Conservation (phyloP, 2,329 filamentous ascomycete species). For the Samsoniella hepiali region DNA sequence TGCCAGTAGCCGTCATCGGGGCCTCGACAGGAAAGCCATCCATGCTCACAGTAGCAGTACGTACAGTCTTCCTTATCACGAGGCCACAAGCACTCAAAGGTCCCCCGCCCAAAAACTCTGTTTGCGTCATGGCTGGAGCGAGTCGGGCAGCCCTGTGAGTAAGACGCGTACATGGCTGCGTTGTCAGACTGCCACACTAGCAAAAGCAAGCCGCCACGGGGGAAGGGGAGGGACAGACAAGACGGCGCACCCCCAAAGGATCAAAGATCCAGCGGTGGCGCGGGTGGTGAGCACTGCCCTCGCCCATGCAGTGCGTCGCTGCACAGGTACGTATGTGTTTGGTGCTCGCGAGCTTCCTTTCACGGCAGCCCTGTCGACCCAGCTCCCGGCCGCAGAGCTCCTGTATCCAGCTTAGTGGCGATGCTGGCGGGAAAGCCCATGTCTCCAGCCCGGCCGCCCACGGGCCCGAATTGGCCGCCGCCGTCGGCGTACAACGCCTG, state of each 20-base stretch:
- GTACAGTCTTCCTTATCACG: neutral
- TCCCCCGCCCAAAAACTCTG: neutral
- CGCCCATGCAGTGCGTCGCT: neutral
- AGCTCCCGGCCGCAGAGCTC: neutral
- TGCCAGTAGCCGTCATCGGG: neutral
- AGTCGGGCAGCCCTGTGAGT: neutral
- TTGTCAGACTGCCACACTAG: conserved; percentile 9
- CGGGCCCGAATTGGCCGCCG: neutral
- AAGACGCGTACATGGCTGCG: conserved; percentile 12
- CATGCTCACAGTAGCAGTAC: neutral
- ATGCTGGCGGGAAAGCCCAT: conserved; percentile 5
- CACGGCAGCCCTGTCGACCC: neutral
- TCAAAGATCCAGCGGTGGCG: neutral
- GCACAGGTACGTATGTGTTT: conserved; percentile 1
- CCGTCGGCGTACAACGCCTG: conserved; percentile 25
- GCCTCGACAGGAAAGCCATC: neutral
- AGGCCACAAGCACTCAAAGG: neutral
- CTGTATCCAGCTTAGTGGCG: conserved; percentile 7
- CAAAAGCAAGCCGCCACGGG: neutral
- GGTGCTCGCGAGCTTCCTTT: neutral
- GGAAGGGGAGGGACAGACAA: neutral
- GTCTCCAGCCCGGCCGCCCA: neutral
- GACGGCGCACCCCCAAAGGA: neutral
- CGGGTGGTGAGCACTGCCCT: neutral
- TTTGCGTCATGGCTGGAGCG: conserved; percentile 4